phyloP scores from a whole-genome alignment of 2,329 filamentous ascomycete genomes.

The Macrophomina phaseolina region DNA sequence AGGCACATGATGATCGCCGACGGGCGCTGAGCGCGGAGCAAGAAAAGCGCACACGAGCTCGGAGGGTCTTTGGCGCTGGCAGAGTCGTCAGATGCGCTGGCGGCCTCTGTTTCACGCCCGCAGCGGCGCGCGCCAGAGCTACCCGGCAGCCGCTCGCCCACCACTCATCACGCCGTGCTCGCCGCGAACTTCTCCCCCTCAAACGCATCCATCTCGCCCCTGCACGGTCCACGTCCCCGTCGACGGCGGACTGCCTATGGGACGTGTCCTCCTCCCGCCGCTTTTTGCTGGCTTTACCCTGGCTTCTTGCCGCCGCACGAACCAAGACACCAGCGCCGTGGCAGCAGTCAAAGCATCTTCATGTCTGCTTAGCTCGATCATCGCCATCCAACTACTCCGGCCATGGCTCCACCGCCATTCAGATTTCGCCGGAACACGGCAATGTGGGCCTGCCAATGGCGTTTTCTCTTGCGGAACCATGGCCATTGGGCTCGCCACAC shows the following conservation, averaged over 20 bases:
- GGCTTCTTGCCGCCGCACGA: neutral
- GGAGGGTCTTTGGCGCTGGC: neutral
- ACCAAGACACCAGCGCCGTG: neutral
- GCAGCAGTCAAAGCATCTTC: neutral
- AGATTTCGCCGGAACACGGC: too few species aligned
- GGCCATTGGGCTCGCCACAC: too few species aligned
- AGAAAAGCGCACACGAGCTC: constrained; percentile 3
- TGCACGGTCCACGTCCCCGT: neutral
- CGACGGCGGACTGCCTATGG: neutral
- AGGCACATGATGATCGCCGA: constrained; percentile 10
- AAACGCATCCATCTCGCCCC: neutral
- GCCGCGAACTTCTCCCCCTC: neutral
- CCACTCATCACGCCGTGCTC: neutral
- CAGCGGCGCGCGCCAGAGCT: neutral
- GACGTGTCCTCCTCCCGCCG: neutral
- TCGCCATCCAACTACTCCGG: too few species aligned
- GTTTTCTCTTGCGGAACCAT: too few species aligned
- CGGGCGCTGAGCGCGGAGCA: neutral
- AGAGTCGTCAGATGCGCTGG: constrained; percentile 16
- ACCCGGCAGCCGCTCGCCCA: constrained; percentile 2
- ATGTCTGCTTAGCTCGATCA: neutral
- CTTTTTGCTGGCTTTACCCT: neutral
- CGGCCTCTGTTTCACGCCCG: neutral
- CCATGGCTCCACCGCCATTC: too few species aligned
- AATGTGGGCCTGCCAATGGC: too few species aligned